Percentiles rank a stretch among this genome's conserved stretches.
phyloP scores from a whole-genome alignment of 2,329 filamentous ascomycete genomes.

The Plenodomus tracheiphilus region DNA sequence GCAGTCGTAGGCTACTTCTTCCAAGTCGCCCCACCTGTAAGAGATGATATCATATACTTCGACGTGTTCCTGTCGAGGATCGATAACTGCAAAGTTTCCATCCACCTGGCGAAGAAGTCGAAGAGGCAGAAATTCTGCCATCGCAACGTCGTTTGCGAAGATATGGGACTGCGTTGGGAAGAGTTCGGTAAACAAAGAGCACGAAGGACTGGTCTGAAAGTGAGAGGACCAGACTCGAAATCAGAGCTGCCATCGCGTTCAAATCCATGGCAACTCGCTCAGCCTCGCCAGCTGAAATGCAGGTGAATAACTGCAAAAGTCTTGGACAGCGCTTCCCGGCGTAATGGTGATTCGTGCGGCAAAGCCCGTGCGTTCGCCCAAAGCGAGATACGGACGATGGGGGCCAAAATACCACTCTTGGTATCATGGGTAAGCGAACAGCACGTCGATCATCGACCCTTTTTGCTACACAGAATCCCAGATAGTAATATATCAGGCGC shows the following conservation, averaged over 20 bases:
- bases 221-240: no score
- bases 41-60: slow-evolving; percentile 5
- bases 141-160: background rate
- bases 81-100: slow-evolving; percentile 1
- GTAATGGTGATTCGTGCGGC: background rate
- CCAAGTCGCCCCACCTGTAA: slow-evolving; percentile 2
- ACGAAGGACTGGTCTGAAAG: no score
- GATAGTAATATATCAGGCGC: background rate
- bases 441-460: background rate
- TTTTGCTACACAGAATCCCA: background rate
- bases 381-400: background rate
- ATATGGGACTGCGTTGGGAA: no score
- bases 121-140: background rate
- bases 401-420: background rate
- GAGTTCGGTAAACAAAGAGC: no score
- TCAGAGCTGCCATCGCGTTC: background rate
- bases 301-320: background rate
- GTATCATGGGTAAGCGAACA: background rate
- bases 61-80: background rate
- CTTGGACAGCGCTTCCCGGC: background rate
- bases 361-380: background rate
- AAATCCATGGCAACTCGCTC: background rate
- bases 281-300: background rate
- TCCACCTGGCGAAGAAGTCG: slow-evolving; percentile 1
- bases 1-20: background rate